Percentiles rank a stretch among this genome's conserved stretches.
phyloP scores from a whole-genome alignment of 2,329 filamentous ascomycete species.

The Alternaria sp. region DNA sequence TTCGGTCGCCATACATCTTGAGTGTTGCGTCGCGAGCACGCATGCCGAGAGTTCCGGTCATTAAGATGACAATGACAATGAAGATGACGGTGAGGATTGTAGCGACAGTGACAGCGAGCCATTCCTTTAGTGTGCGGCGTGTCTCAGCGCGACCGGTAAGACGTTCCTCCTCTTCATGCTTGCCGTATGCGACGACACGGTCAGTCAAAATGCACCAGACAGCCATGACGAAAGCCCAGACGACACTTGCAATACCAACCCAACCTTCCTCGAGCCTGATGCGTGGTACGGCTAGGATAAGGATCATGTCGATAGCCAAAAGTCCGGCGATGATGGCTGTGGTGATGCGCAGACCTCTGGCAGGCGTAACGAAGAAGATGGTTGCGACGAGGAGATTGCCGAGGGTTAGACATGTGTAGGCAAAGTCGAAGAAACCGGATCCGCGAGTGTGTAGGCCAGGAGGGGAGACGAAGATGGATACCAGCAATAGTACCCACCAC shows the following conservation, averaged over 20 bases:
- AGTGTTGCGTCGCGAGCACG: slow-evolving; percentile 82
- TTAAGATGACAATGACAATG: slow-evolving; percentile 73
- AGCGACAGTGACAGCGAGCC: slow-evolving; percentile 80
- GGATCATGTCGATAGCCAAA: slow-evolving; percentile 77
- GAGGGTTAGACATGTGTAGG: slow-evolving; percentile 80
- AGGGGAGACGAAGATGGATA: slow-evolving; percentile 89
- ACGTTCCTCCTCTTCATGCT: slow-evolving; percentile 89
- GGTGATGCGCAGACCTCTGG: slow-evolving; percentile 78
- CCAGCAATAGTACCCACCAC: slow-evolving; percentile 94
- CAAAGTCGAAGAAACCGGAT: slow-evolving; percentile 91
- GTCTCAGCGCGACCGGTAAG: slow-evolving; percentile 90
- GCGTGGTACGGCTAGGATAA: slow-evolving; percentile 78
- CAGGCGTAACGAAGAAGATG: slow-evolving; percentile 88
- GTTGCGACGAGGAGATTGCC: slow-evolving; percentile 79
- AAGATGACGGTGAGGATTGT: slow-evolving; percentile 76
- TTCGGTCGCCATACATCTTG: slow-evolving; percentile 75
- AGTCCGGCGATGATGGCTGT: slow-evolving; percentile 73
- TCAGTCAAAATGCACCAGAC: slow-evolving; percentile 83
- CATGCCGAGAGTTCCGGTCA: slow-evolving; percentile 81
- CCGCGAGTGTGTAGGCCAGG: slow-evolving; percentile 86
- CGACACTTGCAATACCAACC: slow-evolving; percentile 85
- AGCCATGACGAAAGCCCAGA: slow-evolving; percentile 83
- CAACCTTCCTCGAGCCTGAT: slow-evolving; percentile 87
- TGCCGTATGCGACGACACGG: slow-evolving; percentile 87
- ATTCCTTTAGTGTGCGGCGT: slow-evolving; percentile 81